Evolutionary conservation across 75 land plant genomes (phyloP).

Genomic region (Azolla pinnata): DNA sequence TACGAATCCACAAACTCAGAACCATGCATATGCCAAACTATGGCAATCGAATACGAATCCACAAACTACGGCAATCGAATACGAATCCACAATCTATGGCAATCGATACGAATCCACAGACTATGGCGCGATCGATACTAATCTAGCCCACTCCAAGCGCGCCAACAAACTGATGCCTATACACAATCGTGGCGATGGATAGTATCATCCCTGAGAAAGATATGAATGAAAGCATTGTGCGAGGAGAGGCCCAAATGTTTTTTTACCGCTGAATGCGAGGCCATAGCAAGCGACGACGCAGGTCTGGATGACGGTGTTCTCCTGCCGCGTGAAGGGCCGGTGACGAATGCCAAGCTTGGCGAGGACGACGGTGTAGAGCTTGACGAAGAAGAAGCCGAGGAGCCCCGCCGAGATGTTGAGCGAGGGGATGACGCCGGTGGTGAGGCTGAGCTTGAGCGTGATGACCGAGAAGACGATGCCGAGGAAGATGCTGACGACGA

Average conservation of each 20-base stretch:
- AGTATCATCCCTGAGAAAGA: background rate
- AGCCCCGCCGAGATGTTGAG: constrained; percentile 85
- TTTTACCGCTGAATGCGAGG: constrained; percentile 73
- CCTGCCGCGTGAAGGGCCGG: constrained; percentile 70
- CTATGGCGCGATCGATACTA: too few species aligned
- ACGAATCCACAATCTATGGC: too few species aligned
- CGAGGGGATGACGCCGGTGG: constrained; percentile 71
- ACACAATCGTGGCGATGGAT: too few species aligned
- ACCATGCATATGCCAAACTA: too few species aligned
- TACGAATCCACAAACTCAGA: too few species aligned
- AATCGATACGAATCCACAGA: too few species aligned
- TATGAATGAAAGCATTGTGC: background rate
- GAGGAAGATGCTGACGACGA: constrained; percentile 39
- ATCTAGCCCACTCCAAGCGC: too few species aligned
- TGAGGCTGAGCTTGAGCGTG: constrained; percentile 54
- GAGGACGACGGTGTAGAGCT: constrained; percentile 45
- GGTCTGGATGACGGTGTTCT: constrained; percentile 50
- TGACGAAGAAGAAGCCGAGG: constrained; percentile 56
- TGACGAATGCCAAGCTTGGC: constrained; percentile 32
- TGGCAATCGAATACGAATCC: too few species aligned
- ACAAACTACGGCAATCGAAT: too few species aligned
- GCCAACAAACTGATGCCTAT: too few species aligned
- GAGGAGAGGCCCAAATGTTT: too few species aligned
- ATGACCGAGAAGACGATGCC: constrained; percentile 50
- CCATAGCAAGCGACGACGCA: constrained; percentile 37